Evolutionary conservation across 768 basidiomycete genomes (phyloP).

Genomic region (Termitomyces sp.): DNA sequence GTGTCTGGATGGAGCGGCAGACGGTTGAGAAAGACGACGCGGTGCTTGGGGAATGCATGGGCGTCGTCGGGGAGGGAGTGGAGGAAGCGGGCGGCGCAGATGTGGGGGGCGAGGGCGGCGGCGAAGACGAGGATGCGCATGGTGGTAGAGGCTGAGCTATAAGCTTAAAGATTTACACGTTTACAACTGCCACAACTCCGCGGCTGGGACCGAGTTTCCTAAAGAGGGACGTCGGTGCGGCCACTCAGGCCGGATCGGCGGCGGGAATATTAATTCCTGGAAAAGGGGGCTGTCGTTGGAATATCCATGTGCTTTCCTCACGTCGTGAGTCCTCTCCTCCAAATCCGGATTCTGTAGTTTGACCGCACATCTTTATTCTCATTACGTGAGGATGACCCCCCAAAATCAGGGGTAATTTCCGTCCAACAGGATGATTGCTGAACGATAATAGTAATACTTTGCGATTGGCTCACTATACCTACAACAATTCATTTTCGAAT

Average conservation of each 20-base stretch:
- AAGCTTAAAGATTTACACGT: conserved; percentile 5
- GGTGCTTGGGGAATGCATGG: conserved; percentile 78
- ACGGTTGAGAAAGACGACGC: conserved; percentile 72
- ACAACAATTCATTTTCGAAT: conserved; percentile 60
- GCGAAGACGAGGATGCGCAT: conserved; percentile 11
- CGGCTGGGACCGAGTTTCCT: conserved; percentile 13
- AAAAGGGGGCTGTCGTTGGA: conserved; percentile 8
- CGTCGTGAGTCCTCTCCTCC: conserved; percentile 24
- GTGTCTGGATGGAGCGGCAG: conserved; percentile 71
- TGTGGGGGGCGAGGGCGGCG: conserved; percentile 23
- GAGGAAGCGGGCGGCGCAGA: conserved; percentile 36
- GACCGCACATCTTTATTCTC: conserved; percentile 7
- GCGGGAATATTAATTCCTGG: conserved; percentile 12
- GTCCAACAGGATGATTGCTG: conserved; percentile 5
- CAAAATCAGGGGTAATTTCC: conserved; percentile 48
- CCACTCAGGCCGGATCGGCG: conserved; percentile 6
- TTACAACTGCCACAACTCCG: conserved; percentile 6
- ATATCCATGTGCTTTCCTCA: conserved; percentile 22
- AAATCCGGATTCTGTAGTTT: conserved; percentile 28
- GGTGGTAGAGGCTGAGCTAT: background rate
- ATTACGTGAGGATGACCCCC: conserved; percentile 58
- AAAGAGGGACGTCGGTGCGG: conserved; percentile 6
- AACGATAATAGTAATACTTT: conserved; percentile 19
- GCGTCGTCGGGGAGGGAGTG: conserved; percentile 78
- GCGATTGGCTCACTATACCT: conserved; percentile 32